Conservation (phyloP, 176 grass and related monocot species). For the Carex myosuroides region DNA sequence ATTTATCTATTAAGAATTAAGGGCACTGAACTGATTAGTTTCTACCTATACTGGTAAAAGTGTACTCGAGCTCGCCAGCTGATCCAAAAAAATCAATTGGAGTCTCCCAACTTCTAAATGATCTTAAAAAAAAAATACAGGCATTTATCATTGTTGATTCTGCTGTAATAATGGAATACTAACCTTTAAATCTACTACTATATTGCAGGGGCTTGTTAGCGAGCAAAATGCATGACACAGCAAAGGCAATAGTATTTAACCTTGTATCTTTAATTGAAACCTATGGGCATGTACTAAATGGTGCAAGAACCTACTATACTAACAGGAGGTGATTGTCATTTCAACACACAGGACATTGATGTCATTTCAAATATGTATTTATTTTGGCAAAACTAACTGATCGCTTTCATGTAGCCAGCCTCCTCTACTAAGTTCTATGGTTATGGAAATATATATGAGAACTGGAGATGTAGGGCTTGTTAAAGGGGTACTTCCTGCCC, state of each 20-base stretch:
- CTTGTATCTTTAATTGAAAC: constrained; percentile 66
- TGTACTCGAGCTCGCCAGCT: too few species aligned
- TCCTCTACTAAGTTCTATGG: constrained; percentile 86
- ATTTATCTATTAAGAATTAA: background rate
- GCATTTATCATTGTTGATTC: background rate
- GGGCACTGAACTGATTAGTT: background rate
- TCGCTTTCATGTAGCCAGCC: constrained; percentile 54
- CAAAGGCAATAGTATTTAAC: constrained; percentile 54
- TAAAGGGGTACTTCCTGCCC: constrained; percentile 36
- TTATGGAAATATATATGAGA: constrained; percentile 59
- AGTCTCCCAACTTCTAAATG: background rate
- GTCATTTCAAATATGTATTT: background rate
- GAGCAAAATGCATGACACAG: constrained; percentile 96
- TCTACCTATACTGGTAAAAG: background rate
- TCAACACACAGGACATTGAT: background rate
- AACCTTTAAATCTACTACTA: background rate
- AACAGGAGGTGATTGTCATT: constrained; percentile 56
- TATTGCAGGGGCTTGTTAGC: constrained; percentile 70
- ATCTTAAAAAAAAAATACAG: background rate
- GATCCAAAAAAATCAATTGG: background rate
- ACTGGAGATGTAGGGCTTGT: constrained; percentile 63
- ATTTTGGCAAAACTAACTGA: background rate
- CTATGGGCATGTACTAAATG: constrained; percentile 74
- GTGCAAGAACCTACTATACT: constrained; percentile 82
- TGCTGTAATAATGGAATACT: background rate